Evolutionary conservation across 768 basidiomycete species (phyloP).

Genomic region (Phylloporus sp.): DNA sequence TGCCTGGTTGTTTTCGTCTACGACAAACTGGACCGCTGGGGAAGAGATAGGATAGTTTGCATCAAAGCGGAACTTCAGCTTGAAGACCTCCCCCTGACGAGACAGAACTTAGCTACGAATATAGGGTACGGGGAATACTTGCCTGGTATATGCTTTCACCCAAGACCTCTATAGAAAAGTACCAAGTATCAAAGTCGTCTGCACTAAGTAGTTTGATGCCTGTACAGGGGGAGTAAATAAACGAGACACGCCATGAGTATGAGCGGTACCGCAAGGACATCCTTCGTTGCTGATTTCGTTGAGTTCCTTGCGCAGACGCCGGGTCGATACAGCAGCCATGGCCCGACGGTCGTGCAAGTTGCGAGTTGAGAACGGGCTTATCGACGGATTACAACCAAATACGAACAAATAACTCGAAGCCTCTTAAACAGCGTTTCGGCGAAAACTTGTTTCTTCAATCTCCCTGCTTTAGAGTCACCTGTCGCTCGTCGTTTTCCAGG

Average conservation of each 20-base stretch:
- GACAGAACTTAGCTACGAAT: constrained; percentile 1
- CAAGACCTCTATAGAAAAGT: constrained; percentile 75
- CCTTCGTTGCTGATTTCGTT: constrained; percentile 61
- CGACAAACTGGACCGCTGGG: constrained; percentile 83
- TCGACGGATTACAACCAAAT: constrained; percentile 28
- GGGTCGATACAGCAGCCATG: constrained; percentile 60
- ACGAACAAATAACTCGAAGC: constrained; percentile 32
- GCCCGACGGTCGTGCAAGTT: constrained; percentile 17
- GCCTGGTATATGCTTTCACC: constrained; percentile 80
- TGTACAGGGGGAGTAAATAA: constrained; percentile 23
- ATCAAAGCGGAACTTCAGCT: constrained; percentile 79
- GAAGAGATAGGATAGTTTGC: constrained; percentile 79
- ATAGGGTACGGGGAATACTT: constrained; percentile 6
- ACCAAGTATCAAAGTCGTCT: constrained; percentile 75
- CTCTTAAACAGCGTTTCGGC: constrained; percentile 26
- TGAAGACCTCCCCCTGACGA: constrained; percentile 68
- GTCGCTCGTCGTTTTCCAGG: constrained; percentile 40
- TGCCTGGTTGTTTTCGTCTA: constrained; percentile 56
- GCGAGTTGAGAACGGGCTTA: constrained; percentile 7
- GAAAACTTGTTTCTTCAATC: constrained; percentile 23
- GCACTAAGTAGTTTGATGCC: constrained; percentile 72
- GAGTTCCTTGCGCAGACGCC: constrained; percentile 69
- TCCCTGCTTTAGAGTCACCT: constrained; percentile 74
- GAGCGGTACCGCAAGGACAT: constrained; percentile 54
- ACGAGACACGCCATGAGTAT: background rate